Base-by-base conservation (phyloP, 2,329 filamentous ascomycete genomes). In the Fusarium floridanum region DNA sequence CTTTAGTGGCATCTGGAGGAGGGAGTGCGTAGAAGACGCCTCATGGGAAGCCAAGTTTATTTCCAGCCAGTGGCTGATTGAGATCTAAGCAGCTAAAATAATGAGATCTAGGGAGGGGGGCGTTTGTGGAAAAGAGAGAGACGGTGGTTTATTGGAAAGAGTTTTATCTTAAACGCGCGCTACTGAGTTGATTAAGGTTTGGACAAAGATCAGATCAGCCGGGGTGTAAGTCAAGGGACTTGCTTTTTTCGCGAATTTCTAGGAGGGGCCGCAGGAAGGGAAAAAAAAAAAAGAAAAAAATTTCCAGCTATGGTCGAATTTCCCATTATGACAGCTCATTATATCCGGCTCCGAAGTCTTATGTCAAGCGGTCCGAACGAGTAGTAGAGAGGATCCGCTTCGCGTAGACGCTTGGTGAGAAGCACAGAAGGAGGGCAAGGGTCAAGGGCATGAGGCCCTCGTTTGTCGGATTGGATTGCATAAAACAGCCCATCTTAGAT, bases 181-280 rank as follows among this genome's bases (percentile, higher is more conserved):
- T 55, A 66, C 72, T 66, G 22, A 68, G 67, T 64, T 57, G 61
- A 61, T 69, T 74, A 74, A 74, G 64, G 71, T 74, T 74, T 66
- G 53, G 20, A 55, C 68, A 74, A 74, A 74, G 72, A 74, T 74
- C 68, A 74, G 72, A 72, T 74, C 72, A 74, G 72, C 68, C 61
- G 61, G 70, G 72, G 59, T 72, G 53, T 72, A 72, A 68, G 71
- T 69, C 50, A 61, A 65, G 43, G 50, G 53, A 41, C 12, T 72
- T 72, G 41, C 61, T 63, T 74, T 71, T 63, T 72, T 60, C 45
- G 45, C 64, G 57, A 63, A 74, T 39, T 36, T 53, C 71, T 1
- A 27, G 17, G 59, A 61, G 50, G 36, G 22, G 45, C 45, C 14
- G 45, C 45, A 24, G 64, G 50, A 59, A 61, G 20, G 22, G 27